Base-by-base conservation (phyloP, 345 rosid species). In the Pistacia vera region DNA sequence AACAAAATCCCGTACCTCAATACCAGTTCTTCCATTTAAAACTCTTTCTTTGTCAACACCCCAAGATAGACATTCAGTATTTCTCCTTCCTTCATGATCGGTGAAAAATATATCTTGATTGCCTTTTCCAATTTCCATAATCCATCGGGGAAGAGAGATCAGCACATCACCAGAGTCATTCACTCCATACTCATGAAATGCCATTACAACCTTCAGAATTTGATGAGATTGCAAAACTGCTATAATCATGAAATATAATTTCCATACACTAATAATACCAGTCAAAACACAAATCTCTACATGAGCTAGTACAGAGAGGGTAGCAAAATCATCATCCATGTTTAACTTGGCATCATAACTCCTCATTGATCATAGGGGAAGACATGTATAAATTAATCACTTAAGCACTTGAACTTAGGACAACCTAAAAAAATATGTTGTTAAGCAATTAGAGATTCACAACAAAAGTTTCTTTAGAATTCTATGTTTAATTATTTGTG, bases 21-120 rank as follows among this genome's bases (percentile, higher is more conserved):
- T 86, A 75, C 92, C 97, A 80, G 98, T 93, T 85, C 98, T 84
- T 81, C 98, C 98, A 79, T 81, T 89, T 25, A 95, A 79, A 74
- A 93, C 98, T 59, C 98, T 87, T 78, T 95, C 98, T 84, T 87
- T 93, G 81, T 95, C 98, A 77, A 91, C 82, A 57, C 98, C 93
- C 97, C 97, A 93, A 71, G 91, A 91, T 71, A 95, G 82, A 83
- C 89, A 93, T 79, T 95, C 98, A 4, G 93, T 88, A 63, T 70
- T 90, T 66, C 97, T 90, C 70, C 95, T 88, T 83, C 98, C 98
- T 87, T 90, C 97, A 77, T 82, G 91, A 78, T 93, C 97, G 68
- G 97, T 88, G 85, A 93, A 95, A 82, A 89, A 95, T 81, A 95
- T 91, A 70, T 93, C 95, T 77, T 84, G 90, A 86, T 95, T 93